Base-by-base conservation (phyloP, 495 filamentous ascomycete genomes). In the Pyrenopolyporus hunteri region DNA sequence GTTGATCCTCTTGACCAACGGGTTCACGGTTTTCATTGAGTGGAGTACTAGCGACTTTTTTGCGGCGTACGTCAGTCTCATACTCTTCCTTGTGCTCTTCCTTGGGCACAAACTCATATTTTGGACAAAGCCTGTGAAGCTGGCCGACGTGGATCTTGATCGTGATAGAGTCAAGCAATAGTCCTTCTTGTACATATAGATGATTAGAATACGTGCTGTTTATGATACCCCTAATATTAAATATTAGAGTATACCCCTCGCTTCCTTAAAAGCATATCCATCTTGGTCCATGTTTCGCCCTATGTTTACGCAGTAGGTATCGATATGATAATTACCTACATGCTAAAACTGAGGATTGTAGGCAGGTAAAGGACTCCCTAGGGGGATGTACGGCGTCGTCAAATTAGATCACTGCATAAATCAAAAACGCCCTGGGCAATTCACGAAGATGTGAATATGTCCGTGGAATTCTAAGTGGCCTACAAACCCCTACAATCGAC, bases 1-100 rank as follows among this genome's bases (percentile, higher is more conserved):
- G 17, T 68, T 90, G 36, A 85, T 90, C 60, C 82, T 84, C 43
- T 32, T 91, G 10, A 89, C 87, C 3, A 86, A 89, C 69, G 87
- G 87, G 4, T 91, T 91, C 70, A 87, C 82, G 3, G 73, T 80
- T 2, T 91, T 87, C 70, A 84, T 90, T 37, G 66, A 69, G 47
- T 91, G 88, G 83, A 69, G 71, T 51, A 78, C 80, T 7, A 72
- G 75, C 66, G 70, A 75, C 16, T 88, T 88, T 60, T 87, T 88
- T 50, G 81, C 82, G 9, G 76, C 80, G 6, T 89, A 89, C 53
- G 74, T 87, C 46, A 85, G 82, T 56, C 62, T 89, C 33, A 86
- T 88, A 36, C 60, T 89, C 17, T 89, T 85, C 25, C 70, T 80
- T 28, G 78, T 83, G 14, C 68, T 88, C 11, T 87, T 82, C 50